These are phyloP conservation scores for Dioscorea zingiberensis DNA, from an alignment of 106 monocot species.

Conservation along the genomic window DNA sequence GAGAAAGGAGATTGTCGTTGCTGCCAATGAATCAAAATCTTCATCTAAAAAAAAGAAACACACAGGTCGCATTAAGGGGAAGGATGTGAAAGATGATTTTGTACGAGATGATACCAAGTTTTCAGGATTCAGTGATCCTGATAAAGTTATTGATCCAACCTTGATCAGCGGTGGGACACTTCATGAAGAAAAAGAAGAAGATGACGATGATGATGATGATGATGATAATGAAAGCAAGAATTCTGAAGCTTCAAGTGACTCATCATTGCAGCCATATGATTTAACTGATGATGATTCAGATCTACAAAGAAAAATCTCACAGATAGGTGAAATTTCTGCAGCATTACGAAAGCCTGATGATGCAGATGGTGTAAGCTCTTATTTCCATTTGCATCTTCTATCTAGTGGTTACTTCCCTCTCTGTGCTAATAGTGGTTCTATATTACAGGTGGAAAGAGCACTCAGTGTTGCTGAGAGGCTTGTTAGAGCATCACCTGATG, in stretches of 20 bases:
- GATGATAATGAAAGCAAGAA: slow-evolving; percentile 33
- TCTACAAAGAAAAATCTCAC: slow-evolving; percentile 59
- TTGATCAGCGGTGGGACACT: background rate
- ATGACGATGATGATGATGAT: slow-evolving; percentile 8
- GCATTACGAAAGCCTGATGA: slow-evolving; percentile 92
- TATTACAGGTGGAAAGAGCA: slow-evolving; percentile 73
- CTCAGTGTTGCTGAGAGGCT: slow-evolving; percentile 74
- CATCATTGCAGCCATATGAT: slow-evolving; percentile 94
- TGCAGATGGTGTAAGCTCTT: slow-evolving; percentile 67
- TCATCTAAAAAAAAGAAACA: slow-evolving; percentile 7
- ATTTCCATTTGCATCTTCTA: slow-evolving; percentile 3
- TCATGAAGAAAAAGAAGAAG: slow-evolving; percentile 1
- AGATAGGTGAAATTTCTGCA: slow-evolving; percentile 58
- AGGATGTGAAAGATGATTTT: slow-evolving; percentile 13
- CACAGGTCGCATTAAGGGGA: slow-evolving; percentile 13
- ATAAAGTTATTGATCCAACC: slow-evolving; percentile 24
- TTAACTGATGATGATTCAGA: slow-evolving; percentile 86
- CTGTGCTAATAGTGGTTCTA: background rate
- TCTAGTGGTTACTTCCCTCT: background rate
- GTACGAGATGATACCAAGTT: slow-evolving; percentile 7
- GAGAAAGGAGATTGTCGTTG: slow-evolving; percentile 12
- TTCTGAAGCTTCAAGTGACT: slow-evolving; percentile 70
- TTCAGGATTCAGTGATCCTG: slow-evolving; percentile 28
- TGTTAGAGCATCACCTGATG: slow-evolving; percentile 91
- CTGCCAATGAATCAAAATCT: slow-evolving; percentile 5